Base-by-base conservation (phyloP, 257 asterid species). In the Rhazya stricta region DNA sequence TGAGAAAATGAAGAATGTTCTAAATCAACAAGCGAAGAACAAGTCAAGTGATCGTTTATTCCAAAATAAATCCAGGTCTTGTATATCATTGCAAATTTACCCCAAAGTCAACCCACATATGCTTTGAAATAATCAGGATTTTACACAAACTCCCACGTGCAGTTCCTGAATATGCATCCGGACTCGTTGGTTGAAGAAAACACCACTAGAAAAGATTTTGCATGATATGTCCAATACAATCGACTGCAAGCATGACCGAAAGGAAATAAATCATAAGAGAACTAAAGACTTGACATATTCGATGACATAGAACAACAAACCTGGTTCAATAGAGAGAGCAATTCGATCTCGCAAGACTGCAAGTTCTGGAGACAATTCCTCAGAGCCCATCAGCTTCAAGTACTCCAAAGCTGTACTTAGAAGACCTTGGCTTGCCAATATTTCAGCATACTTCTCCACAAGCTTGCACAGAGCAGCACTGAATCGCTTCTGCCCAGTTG, bases 401-500 rank as follows among this genome's bases (percentile, higher is more conserved):
- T 86, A 94, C 81, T 89, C 96, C 97, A 90, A 92, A 15, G 99
- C 97, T 69, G 97, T 90, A 74, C 89, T 87, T 85, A 90, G 79
- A 82, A 89, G 99, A 74, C 99, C 99, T 83, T 92, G 97, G 79
- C 99, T 94, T 53, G 97, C 95, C 79, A 94, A 88, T 72, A 94
- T 92, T 86, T 94, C 99, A 85, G 95, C 95, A 85, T 94, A 94
- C 82, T 89, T 94, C 89, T 94, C 99, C 67, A 94, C 95, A 72
- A 94, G 95, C 81, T 90, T 89, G 81, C 89, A 94, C 48, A 94
- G 74, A 65, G 95, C 88, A 81, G 89, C 92, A 81, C 99, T 94
- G 76, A 90, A 93, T 77, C 79, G 84, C 83, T 92, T 94, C 79
- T 92, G 99, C 65, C 94, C 97, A 76, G 92, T 85, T 62, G 97